Conservation (phyloP, 108 stramenopile genomes). For the Conticribra guillardii region DNA sequence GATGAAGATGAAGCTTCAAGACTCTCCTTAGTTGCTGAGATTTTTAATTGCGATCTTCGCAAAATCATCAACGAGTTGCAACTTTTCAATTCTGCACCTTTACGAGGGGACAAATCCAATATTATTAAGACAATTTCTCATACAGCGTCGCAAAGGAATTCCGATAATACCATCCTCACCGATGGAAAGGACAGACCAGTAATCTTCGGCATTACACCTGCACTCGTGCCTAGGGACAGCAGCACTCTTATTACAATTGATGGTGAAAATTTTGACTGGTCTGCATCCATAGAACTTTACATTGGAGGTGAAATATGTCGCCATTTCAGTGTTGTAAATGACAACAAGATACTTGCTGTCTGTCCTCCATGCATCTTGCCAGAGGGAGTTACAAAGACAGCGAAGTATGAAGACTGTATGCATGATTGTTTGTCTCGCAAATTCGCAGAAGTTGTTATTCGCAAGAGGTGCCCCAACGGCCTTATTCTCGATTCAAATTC, state of each 20-base stretch:
- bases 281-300: conserved; percentile 27
- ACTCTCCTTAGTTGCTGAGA: conserved; percentile 49
- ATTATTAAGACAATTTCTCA: too few relatives aligned
- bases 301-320: conserved; percentile 49
- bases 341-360: conserved; percentile 58
- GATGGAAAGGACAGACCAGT: conserved; percentile 7
- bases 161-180: too few relatives aligned
- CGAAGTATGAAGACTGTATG: conserved; percentile 15
- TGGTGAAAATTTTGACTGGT: conserved; percentile 51
- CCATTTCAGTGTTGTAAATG: conserved; percentile 50
- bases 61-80: conserved; percentile 72
- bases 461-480: conserved; percentile 28
- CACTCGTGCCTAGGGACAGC: conserved; percentile 35
- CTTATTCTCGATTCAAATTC: conserved; percentile 20
- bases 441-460: conserved; percentile 32
- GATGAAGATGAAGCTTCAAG: conserved; percentile 12
- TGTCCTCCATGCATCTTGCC: conserved; percentile 57
- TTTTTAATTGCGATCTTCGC: conserved; percentile 67
- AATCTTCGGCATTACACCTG: conserved; percentile 28
- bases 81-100: conserved; percentile 29
- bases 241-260: conserved; percentile 55
- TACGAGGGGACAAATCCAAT: too few relatives aligned
- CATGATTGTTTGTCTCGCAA: conserved; percentile 31
- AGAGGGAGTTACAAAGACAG: conserved; percentile 21
- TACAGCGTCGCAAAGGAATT: too few relatives aligned